These are phyloP conservation scores for Neobulgaria alba DNA, from an alignment of 2,329 filamentous ascomycete genomes.

Conservation along the genomic window DNA sequence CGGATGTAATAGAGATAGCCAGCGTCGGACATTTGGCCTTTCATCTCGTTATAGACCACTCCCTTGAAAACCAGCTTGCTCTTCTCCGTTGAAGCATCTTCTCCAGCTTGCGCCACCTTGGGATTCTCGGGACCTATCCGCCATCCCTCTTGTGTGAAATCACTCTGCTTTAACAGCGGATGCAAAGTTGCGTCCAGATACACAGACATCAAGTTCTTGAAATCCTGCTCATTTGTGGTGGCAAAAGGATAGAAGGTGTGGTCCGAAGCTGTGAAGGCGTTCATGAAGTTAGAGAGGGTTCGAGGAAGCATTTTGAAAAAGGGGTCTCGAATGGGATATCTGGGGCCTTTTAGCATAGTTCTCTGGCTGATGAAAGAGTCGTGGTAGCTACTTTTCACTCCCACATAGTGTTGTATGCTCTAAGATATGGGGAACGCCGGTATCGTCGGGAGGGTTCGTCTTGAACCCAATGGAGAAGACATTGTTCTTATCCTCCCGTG, in stretches of 20 bases:
- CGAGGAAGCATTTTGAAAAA: slow-evolving; percentile 99
- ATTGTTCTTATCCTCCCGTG: slow-evolving; percentile 95
- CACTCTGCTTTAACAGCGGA: slow-evolving; percentile 78
- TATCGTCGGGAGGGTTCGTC: slow-evolving; percentile 95
- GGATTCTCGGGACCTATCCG: slow-evolving; percentile 89
- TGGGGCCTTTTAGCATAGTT: slow-evolving; percentile 34
- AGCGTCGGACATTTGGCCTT: slow-evolving; percentile 96
- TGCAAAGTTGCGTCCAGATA: slow-evolving; percentile 92
- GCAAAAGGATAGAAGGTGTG: slow-evolving; percentile 98
- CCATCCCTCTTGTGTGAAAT: slow-evolving; percentile 97
- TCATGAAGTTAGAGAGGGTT: slow-evolving; percentile 99
- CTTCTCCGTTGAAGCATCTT: slow-evolving; percentile 40
- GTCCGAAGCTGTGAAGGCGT: slow-evolving; percentile 92
- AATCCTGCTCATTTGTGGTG: slow-evolving; percentile 92
- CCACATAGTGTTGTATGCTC: slow-evolving; percentile 97
- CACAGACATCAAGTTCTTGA: slow-evolving; percentile 90
- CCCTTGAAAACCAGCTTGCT: slow-evolving; percentile 86
- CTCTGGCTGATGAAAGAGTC: neutral
- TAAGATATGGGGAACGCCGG: slow-evolving; percentile 90
- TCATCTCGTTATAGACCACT: slow-evolving; percentile 99
- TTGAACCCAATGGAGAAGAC: slow-evolving; percentile 99
- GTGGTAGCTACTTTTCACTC: slow-evolving; percentile 65
- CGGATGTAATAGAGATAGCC: slow-evolving; percentile 93
- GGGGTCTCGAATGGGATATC: slow-evolving; percentile 93
- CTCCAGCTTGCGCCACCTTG: slow-evolving; percentile 32